Evolutionary conservation across 2,329 filamentous ascomycete species (phyloP), one percentile per base, ranked within the genome.

Genomic region (Tetracladium maxilliforme): DNA sequence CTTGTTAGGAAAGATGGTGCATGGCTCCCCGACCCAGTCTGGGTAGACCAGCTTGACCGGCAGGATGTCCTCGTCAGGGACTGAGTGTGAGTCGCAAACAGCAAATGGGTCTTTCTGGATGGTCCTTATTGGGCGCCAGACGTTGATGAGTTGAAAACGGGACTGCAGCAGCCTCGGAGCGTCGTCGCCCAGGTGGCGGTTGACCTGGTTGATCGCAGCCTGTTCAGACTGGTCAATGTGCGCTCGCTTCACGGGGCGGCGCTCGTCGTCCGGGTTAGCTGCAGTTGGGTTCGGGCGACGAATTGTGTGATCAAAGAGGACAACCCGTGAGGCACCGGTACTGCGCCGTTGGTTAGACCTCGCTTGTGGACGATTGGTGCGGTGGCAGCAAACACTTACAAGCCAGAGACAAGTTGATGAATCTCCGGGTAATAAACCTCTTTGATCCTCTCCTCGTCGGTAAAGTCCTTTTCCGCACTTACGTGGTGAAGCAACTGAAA

Each of bases 261-360:
- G 68, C 10, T 28, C 25, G 12, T 29, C 17, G 5, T 18, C 27
- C 7, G 20, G 5, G 27, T 27, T 0, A 26, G 25, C 45, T 1
- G 71, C 64, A 23, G 51, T 47, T 1, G 67, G 61, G 2, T 49
- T 42, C 9, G 65, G 54, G 22, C 76, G 66, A 8, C 83, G 74
- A 45, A 92, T 67, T 11, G 82, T 92, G 56, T 92, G 79, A 56
- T 92, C 81, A 50, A 92, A 92, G 44, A 92, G 56, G 37, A 78
- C 54, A 19, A 90, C 56, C 3, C 63, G 59, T 29, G 5, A 32
- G 23, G 35, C 35, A 11, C 32, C 32, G 16, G 33, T 36, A 9
- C 29, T 30, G 21, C 14, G 5, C 6, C n/a, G 6, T 16, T n/a
- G 10, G 13, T 22, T 23, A 14, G 14, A 19, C 14, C 20, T 12